Evolutionary conservation across 345 rosid genomes (phyloP).

Genomic region (Citrus medica): DNA sequence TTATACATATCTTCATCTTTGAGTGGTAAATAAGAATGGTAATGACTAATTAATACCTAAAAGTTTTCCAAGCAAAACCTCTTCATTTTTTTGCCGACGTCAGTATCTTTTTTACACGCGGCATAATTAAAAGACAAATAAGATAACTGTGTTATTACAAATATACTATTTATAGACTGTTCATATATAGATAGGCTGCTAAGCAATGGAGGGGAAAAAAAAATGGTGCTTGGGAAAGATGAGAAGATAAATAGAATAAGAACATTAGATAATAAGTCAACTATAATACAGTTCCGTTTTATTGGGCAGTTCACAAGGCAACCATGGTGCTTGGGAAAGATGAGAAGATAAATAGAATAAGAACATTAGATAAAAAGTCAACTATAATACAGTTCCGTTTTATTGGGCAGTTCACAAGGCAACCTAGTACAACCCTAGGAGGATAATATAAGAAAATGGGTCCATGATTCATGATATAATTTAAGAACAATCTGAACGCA

Average conservation of each 20-base stretch:
- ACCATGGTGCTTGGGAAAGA: slow-evolving; percentile 25
- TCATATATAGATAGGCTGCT: background rate
- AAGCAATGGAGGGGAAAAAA: background rate
- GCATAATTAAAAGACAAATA: background rate
- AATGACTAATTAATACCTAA: background rate
- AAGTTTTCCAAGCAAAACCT: background rate
- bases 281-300: slow-evolving; percentile 40
- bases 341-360: background rate
- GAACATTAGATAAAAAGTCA: slow-evolving; percentile 21
- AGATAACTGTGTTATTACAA: background rate
- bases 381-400: slow-evolving; percentile 39
- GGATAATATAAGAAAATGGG: slow-evolving; percentile 22
- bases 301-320: slow-evolving; percentile 64
- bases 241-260: background rate
- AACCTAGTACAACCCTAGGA: slow-evolving; percentile 37
- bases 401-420: slow-evolving; percentile 64
- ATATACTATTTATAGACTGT: too few species aligned
- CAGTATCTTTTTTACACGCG: background rate
- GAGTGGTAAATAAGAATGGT: background rate
- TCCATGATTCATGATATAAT: background rate
- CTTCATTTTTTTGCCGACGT: too few species aligned
- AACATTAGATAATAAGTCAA: slow-evolving; percentile 24
- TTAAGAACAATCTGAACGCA: background rate
- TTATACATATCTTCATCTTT: background rate
- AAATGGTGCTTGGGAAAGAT: background rate